Evolutionary conservation across 306 rosid genomes (phyloP), one percentile per base, ranked within the genome.

Genomic region (Crotalaria pallida): DNA sequence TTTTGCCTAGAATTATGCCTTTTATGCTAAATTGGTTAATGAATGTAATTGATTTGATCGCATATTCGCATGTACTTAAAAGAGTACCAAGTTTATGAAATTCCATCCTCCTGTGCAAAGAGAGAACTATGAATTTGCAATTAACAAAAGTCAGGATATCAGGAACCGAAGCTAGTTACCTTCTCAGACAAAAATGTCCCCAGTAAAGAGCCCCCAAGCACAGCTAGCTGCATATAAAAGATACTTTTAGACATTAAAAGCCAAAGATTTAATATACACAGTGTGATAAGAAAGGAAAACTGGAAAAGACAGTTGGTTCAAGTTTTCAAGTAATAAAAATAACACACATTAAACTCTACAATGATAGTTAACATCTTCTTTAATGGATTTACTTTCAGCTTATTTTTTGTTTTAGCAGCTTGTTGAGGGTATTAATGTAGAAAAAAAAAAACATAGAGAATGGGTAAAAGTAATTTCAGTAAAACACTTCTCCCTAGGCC

Each of bases 101-200:
- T 66, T 19, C 13, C 61, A 48, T 53, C 34, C 3, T 48, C 15
- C 45, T 52, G 36, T 15, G 15, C 24, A 23, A 60, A 18, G 11
- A 60, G 61, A 53, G 62, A 76, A 57, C 48, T 66, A 34, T 36
- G 56, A 26, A 65, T 58, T 72, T 15, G 58, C 41, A 76, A 51
- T 44, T 51, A 50, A 73, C 16, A 36, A 22, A 38, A 67, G 16
- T 47, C 17, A 51, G 43, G 55, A 72, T 59, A 58, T 34, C 57
- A 50, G 17, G 57, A 57, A 58, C 12, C 75, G 48, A 58, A 48
- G 53, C 70, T 26, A 48, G 22, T 74, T 85, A 91, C 97, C 97
- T 87, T 95, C 86, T 91, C 96, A n/a, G 97, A 91, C 75, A 95
- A 78, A 81, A 89, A 88, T 62, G 96, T 78, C 65, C 99, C 99